Conservation (phyloP, 257 asterid genomes). For the Cynanchum wilfordii region DNA sequence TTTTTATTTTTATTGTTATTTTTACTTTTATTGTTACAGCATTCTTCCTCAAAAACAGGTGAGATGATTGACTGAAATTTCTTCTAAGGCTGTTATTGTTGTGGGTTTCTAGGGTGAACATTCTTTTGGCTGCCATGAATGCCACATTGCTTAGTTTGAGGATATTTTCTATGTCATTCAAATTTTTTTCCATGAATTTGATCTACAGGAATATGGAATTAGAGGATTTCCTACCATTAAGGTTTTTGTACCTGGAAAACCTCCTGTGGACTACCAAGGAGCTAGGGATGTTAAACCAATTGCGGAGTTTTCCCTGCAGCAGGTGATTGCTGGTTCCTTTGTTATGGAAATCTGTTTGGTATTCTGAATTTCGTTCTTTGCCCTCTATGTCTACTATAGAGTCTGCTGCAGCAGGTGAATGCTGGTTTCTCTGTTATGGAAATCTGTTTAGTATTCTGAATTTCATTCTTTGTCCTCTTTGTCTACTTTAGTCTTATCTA, state of each 20-base stretch:
- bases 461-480: not conserved
- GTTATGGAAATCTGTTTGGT: not conserved
- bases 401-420: conserved; percentile 46
- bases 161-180: not conserved
- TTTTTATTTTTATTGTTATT: not conserved
- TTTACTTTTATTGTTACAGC: not conserved
- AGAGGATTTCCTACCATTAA: conserved; percentile 92
- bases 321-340: conserved; percentile 35
- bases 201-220: conserved; percentile 78
- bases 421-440: not conserved
- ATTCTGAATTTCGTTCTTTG: not conserved
- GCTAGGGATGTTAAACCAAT: conserved; percentile 87
- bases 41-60: not conserved
- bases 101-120: not conserved
- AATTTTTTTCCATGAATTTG: not conserved
- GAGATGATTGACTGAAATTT: not conserved
- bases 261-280: conserved; percentile 87
- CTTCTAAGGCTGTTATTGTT: not conserved
- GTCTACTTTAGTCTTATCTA: not conserved
- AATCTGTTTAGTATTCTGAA: not conserved
- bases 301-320: conserved; percentile 58
- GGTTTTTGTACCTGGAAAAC: conserved; percentile 85
- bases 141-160: not conserved
- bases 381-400: not conserved
- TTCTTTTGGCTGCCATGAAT: not conserved